Base-by-base conservation (phyloP, 2,329 filamentous ascomycete genomes). In the Colletotrichum paranaense region DNA sequence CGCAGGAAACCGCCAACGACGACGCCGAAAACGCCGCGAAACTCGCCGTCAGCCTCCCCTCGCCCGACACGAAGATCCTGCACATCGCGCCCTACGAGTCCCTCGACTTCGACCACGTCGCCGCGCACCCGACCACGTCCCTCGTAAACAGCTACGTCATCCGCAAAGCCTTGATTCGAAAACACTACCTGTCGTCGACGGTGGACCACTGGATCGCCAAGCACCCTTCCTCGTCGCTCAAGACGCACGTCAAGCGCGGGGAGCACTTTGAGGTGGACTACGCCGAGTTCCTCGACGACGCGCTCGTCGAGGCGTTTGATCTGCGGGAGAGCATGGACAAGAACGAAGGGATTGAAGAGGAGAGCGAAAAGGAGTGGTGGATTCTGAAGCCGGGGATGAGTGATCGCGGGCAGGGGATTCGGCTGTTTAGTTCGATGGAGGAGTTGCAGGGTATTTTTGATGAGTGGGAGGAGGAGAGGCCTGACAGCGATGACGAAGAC, bases 341-440 rank as follows among this genome's bases (percentile, higher is more conserved):
- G 58, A 98, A 98, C 77, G 72, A 74, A 7, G 75, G 71, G 14
- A 59, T 65, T 3, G 68, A 67, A 46, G 76, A 75, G 55, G 75
- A 75, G 62, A 74, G 68, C 24, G 84, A 88, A 55, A 88, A 89
- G 72, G 91, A 97, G 80, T 99, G 96, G 96, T 99, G 97, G 97
- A 98, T 99, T 76, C 83, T 99, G 73, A 99, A 99, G 84, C 96
- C 97, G 0, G 93, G 96, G 9, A 98, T 99, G 97, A 98, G 95
- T 81, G 97, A 99, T 80, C 90, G 96, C 28, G 97, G 96, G 0
- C 95, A 98, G 81, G 97, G 97, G 1, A 98, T 99, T 71, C 86
- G 94, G 52, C 86, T 99, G 0, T 99, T 99, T 82, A 94, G 91
- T 78, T 94, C 91, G 2, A 94, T 97, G 86, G 91, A 92, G 68